Base-by-base conservation (phyloP, 1,139 yeast genomes). In the Suhomyces bolitotheri region DNA sequence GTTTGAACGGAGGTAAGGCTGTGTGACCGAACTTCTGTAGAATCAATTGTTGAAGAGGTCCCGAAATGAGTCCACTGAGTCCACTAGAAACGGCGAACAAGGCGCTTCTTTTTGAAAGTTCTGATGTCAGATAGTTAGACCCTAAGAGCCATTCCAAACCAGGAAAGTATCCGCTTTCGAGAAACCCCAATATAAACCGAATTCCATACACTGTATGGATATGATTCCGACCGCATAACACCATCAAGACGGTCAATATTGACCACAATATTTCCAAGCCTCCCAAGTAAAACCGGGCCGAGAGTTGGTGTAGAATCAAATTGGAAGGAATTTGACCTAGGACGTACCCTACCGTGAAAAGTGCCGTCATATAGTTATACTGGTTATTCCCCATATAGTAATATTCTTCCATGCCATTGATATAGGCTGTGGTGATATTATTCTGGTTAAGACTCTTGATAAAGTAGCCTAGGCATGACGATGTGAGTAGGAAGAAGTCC, bases 311-410 rank as follows among this genome's bases (percentile, higher is more conserved):
- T 27, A 78, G 53, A 28, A 78, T 62, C 47, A 77, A 58, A 47
- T 76, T 76, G 7, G 79, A 69, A 1, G 84, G 84, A 22, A 78
- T 62, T 45, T 76, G 81, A n/a, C 82, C 82, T 33, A 78, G 54
- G 35, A 77, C 71, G 43, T 78, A 78, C 2, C 84, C 84, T 14
- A 75, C 73, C 0, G 82, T 76, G 70, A 76, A 78, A 16, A 73
- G 54, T 0, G 82, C 71, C 9, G 62, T 58, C 49, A 78, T 58
- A 35, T 73, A 69, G 41, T 78, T 73, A 41, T 70, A 73, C 45
- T 80, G 80, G 45, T 79, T 74, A n/a, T 66, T 68, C 34, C 59
- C 54, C 72, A 80, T 72, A 3, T 55, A 41, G 43, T 73, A 71
- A 43, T 71, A 71, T 42, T 78, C 81, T 36, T 67, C 61, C 84